Base-by-base conservation (phyloP, 768 basidiomycete species). In the Suillus americanus region DNA sequence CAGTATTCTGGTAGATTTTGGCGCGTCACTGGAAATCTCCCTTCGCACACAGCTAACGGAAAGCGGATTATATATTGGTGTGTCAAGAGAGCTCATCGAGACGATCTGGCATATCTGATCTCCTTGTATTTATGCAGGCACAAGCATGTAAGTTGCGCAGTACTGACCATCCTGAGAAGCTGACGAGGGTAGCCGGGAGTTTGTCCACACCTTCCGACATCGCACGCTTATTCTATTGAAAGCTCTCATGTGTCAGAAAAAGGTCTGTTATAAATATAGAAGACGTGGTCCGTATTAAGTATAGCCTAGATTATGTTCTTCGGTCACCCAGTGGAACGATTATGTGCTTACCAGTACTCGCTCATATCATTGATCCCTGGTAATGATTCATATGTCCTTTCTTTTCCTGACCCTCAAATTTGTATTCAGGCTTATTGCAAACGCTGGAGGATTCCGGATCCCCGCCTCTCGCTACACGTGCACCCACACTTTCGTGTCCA, bases 311-410 rank as follows among this genome's bases (percentile, higher is more conserved):
- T 99, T 64, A 91, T 99, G 89, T 96, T 99, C 76, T 97, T 86
- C 71, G 96, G 96, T 7, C 94, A 97, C 72, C 97, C 97, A 0
- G 97, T 99, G 2, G 97, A 99, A 77, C 88, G 89, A 54, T 79
- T 99, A 23, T 98, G 97, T 79, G 98, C 95, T 30, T 98, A 94
- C 73, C 97, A 99, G 75, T 99, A 99, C 75, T 97, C 95, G 0
- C 82, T 99, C n/a, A 86, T 97, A 55, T 95, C 97, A 0, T 82
- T 99, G 9, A 84, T 99, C 65, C 97, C 97, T 12, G 92, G 94
- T 93, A 60, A 55, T 84, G 71, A 12, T 54, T 20, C 25, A 33
- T 43, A 53, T 30, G 64, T 68, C 61, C 30, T 12, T 30, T 53
- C 5, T 9, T 35, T 30, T 48, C 10, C 13, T 20, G 25, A 9